Base-by-base conservation (phyloP, 306 rosid species). In the Mucuna pruriens region DNA sequence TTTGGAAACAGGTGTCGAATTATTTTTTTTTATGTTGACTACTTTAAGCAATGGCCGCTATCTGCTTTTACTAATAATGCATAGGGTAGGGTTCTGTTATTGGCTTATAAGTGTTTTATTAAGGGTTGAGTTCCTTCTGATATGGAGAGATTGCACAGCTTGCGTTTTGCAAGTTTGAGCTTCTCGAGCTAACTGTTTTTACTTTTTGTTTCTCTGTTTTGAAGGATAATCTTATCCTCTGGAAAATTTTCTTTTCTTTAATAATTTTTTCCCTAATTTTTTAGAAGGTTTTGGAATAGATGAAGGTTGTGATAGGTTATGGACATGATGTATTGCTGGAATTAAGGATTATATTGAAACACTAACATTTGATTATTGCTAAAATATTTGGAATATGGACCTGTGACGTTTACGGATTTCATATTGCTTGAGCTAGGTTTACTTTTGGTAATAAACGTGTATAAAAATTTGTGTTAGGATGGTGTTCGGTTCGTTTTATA, bases 141-240 rank as follows among this genome's bases (percentile, higher is more conserved):
- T 48, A 16, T 71, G 16, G 61, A 15, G 75, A 71, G 22, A 9
- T 46, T 46, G 61, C 25, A 7, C 9, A 7, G 44, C 61, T 15
- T 71, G 31, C 52, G 0, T 9, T 49, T 9, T 31, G 39, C 60
- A 23, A 11, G 15, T 69, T 48, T 17, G 22, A 48, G 44, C 25
- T 26, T 69, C 74, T 69, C 48, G 54, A 9, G 76, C 62, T 71
- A n/a, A 48, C 44, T 46, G 26, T 49, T 71, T 49, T 71, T n/a
- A 29, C 17, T 26, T 71, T 48, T 9, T 4, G 5, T 48, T 26
- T 71, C 62, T 69, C 12, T 25, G 3, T 49, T 29, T 71, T 71
- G 62, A 17, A 45, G 42, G 45, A 9, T 69, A 46, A 15, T 17
- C 44, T 64, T 36, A 31, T 62, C 68, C 68, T 62, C 15, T 62